Evolutionary conservation across 352 stramenopile species (phyloP), one percentile per base, ranked within the genome.

Genomic region (Phytophthora macrochlamydospora): DNA sequence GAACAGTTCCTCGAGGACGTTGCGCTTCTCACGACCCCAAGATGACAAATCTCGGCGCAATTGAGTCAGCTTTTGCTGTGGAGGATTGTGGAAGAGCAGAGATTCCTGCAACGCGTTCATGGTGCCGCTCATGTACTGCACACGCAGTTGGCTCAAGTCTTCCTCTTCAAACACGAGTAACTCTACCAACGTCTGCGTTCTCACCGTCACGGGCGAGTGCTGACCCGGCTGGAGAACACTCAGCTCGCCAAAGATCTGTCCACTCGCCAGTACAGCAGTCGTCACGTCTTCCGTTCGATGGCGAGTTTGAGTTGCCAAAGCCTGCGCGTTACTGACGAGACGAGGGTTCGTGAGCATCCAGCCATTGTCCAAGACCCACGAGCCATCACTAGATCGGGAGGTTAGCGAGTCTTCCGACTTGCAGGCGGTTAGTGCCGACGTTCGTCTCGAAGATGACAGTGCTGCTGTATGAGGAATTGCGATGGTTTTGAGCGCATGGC

Each of bases 291-390:
- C 64, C 1, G 54, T 66, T 2, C 77, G 57, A 18, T 71, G 57
- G 13, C 61, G 35, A 13, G 57, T 64, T 1, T 63, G 18, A 40
- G 62, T 67, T 18, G 43, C 67, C 1, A 68, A 45, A 4, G 65
- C 56, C 42, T 81, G 69, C 2, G 77, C 75, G 9, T 65, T 77
- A 68, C 68, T 89, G 7, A 89, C 80, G 6, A 92, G 75, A 2
- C 83, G 81, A 32, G 83, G 83, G 55, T 92, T 92, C 0, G 81
- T 92, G 51, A 92, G 79, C 83, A 91, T 90, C 83, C 83, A 92
- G 32, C 83, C 81, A 40, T 91, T 92, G 74, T 92, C 84, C 35
- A 92, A 69, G 35, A 90, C 84, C 84, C 84, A 92, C 6, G 80
- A 89, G 4, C 84, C 84, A 49, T 92, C 81, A n/a, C 56, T 76